phyloP scores from a whole-genome alignment of 352 stramenopile genomes.

The Aphanomyces astaci region DNA sequence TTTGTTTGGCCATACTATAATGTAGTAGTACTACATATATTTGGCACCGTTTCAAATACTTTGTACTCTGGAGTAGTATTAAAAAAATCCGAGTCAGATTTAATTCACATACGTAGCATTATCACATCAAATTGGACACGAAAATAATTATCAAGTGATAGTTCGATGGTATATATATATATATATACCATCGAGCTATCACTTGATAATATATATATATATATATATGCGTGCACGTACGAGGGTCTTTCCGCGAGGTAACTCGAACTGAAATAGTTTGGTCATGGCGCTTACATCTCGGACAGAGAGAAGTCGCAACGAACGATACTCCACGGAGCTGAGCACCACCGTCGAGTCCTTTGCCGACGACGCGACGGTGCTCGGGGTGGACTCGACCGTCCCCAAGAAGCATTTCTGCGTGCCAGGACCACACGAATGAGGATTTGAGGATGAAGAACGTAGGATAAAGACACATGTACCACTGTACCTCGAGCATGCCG shows the following conservation, averaged over 20 bases:
- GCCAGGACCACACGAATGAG: neutral
- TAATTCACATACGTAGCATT: too few relatives aligned
- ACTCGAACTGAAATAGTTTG: constrained; percentile 69
- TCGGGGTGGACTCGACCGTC: constrained; percentile 31
- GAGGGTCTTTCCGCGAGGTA: constrained; percentile 48
- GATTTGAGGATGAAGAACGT: neutral
- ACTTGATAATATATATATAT: neutral
- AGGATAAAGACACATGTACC: neutral
- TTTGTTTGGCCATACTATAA: too few relatives aligned
- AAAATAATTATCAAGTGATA: too few relatives aligned
- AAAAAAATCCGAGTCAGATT: too few relatives aligned
- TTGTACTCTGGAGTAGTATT: too few relatives aligned
- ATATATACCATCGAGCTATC: too few relatives aligned
- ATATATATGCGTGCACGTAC: constrained; percentile 24
- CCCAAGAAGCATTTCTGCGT: constrained; percentile 73
- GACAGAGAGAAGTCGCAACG: constrained; percentile 53
- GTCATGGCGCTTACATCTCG: constrained; percentile 46
- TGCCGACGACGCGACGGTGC: neutral
- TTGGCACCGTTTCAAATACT: too few relatives aligned
- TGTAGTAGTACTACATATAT: too few relatives aligned
- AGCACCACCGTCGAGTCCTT: constrained; percentile 41
- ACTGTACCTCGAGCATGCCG: constrained; percentile 67
- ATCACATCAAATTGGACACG: too few relatives aligned
- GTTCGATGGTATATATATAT: too few relatives aligned
- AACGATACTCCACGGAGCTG: constrained; percentile 54